A percentile compares a stretch with the other conserved stretches of the same genome.
These are phyloP conservation scores for Mortierella alpina DNA, from an alignment of 192 early-diverging fungal genomes.

Conservation along the genomic window DNA sequence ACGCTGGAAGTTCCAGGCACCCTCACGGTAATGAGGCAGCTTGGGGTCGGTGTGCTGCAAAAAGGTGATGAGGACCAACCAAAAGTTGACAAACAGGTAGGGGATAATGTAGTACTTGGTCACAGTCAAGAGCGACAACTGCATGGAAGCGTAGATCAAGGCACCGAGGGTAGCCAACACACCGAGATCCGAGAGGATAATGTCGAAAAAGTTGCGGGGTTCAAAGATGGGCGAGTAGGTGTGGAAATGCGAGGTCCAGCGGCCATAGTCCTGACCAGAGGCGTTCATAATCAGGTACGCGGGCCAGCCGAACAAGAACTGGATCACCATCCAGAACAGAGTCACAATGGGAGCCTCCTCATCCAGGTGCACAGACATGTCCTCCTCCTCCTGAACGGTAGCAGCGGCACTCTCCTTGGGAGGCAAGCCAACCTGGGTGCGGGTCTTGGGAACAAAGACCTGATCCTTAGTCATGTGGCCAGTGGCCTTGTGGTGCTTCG, in stretches of 20 bases:
- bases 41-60: slow-evolving; percentile 92
- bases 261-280: slow-evolving; percentile 81
- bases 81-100: slow-evolving; percentile 93
- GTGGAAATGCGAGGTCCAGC: slow-evolving; percentile 89
- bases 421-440: slow-evolving; percentile 66
- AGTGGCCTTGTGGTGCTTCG: slow-evolving; percentile 93
- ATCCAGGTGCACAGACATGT: slow-evolving; percentile 56
- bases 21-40: slow-evolving; percentile 90
- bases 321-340: slow-evolving; percentile 70
- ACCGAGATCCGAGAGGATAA: slow-evolving; percentile 83
- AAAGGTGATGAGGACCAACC: slow-evolving; percentile 96
- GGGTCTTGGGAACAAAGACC: slow-evolving; percentile 92
- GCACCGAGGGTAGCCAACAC: slow-evolving; percentile 64
- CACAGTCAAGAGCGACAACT: slow-evolving; percentile 70
- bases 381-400: slow-evolving; percentile 53
- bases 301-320: slow-evolving; percentile 91
- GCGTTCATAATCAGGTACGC: slow-evolving; percentile 83
- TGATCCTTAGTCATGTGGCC: slow-evolving; percentile 92
- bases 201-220: slow-evolving; percentile 71
- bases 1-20: slow-evolving; percentile 90
- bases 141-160: slow-evolving; percentile 63
- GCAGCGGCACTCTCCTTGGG: slow-evolving; percentile 53
- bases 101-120: slow-evolving; percentile 90
- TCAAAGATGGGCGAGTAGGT: slow-evolving; percentile 85
- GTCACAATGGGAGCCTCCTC: slow-evolving; percentile 81